Base-by-base conservation (phyloP, 768 basidiomycete species). In the Phaeolepiota aurea region DNA sequence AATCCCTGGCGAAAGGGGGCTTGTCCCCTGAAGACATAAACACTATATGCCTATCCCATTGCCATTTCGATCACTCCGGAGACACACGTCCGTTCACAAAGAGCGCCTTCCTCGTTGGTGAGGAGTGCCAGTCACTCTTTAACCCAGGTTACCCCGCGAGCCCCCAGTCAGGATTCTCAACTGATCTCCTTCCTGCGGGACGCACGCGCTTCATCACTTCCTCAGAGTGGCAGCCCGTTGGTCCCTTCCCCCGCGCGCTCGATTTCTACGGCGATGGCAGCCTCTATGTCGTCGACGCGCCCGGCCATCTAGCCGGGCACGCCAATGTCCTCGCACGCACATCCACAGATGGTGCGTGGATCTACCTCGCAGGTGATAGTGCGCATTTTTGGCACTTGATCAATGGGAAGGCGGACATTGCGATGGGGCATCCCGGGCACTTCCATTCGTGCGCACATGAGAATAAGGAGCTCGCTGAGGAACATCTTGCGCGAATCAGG, bases 261-360 rank as follows among this genome's bases (percentile, higher is more conserved):
- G 76, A 81, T 56, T 70, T 66, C 48, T 77, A 70, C 47, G 66
- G 66, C 14, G 78, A 82, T 45, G 78, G 77, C 4, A 74, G 71
- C 47, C 51, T 77, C 23, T 79, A 74, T 48, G 63, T 81, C 45
- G 51, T 80, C 43, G 72, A 80, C 47, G 67, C 76, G 1, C 66
- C 76, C 1, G 77, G 79, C 0, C 78, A 81, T 51, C 50, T 76
- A 20, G 54, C 58, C 1, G 79, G 79, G 0, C 77, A 81, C 41
- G 46, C 79, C 42, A 76, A 72, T 44, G 44, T 72, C 23, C 65
- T 78, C 9, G 74, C 63, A 4, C 74, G 78, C 35, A 77, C 74
- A 2, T 76, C 72, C 13, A 41, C 66, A 1, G 64, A 69, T 14
- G 74, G 74, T 9, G 66, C 57, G 1, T 80, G 78, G 77, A 59